Evolutionary conservation across 305 asterid species (phyloP), one percentile per base, ranked within the genome.

Genomic region (Solanum hybrid): DNA sequence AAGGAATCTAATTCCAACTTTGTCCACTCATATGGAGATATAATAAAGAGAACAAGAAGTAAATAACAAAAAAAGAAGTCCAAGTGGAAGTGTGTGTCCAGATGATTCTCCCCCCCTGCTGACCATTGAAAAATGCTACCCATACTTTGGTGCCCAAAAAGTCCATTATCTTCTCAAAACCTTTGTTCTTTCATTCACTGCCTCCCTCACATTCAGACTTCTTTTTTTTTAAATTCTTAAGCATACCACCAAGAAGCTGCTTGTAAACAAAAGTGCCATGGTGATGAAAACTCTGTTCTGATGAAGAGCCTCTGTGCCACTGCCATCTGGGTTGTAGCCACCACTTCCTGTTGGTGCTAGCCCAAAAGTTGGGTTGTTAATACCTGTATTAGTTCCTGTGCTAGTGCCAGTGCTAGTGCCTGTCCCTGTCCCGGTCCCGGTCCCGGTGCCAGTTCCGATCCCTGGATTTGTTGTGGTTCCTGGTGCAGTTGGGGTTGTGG

Each of bases 321-420:
- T 88, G 27, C 90, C 90, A 38, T 88, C 90, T 51, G 90, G 86
- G 27, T 64, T 77, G 69, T 1, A 38, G 77, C 32, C 31, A 35
- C 89, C 87, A 22, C 72, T 87, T 84, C 91, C 92, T 4, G 90
- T 12, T 38, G 92, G 93, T 78, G 72, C 92, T 84, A 90, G 87
- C 5, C 92, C 93, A 38, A 85, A 84, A 6, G 89, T 32, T 29
- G 91, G 89, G 2, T 85, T 37, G 75, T 40, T 81, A 29, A 51
- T 86, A 12, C 90, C 86, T 7, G 90, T 81, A 36, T 35, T 72
- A 14, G 89, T 26, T n/a, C 88, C 64, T 0, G 72, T 38, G 1
- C 88, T 71, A 0, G 86, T 73, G 34, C 91, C 56, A 0, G 80
- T 42, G 37, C 88, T 31, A 0, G 72, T 72, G 6, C 89, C n/a